A percentile compares a stretch with the other conserved stretches of the same genome.
Evolutionary conservation across 2,329 filamentous ascomycete genomes (phyloP).

Genomic region (Colletotrichum noveboracense): DNA sequence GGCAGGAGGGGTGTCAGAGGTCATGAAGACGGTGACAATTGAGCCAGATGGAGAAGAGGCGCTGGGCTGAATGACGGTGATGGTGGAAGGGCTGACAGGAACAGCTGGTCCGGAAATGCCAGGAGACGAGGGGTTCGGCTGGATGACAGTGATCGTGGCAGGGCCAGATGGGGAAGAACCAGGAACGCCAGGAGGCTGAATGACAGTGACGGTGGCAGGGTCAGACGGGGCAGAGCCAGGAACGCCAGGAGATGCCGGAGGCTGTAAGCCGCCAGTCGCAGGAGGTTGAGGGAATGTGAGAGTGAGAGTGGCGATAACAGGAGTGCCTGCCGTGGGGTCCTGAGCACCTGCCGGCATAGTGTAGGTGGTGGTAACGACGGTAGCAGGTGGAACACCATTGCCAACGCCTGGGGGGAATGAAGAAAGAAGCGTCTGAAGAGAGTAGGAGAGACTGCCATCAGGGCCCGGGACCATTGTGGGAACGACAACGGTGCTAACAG

Average conservation of each 20-base stretch:
- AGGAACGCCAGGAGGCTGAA: neutral
- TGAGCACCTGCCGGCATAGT: conserved; percentile 31
- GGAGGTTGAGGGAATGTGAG: conserved; percentile 4
- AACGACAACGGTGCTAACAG: conserved; percentile 1
- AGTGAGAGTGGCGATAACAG: conserved; percentile 27
- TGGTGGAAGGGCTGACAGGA: neutral
- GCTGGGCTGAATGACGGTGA: neutral
- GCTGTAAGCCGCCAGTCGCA: neutral
- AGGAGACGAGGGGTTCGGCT: neutral
- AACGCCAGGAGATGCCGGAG: neutral
- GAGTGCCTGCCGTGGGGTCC: neutral
- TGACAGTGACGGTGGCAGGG: neutral
- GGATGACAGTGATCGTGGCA: neutral
- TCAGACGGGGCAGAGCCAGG: neutral
- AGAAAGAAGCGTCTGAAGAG: conserved; percentile 33
- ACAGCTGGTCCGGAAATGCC: neutral
- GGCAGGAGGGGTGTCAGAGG: neutral
- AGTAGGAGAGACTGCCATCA: conserved; percentile 35
- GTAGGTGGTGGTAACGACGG: conserved; percentile 24
- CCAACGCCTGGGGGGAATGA: conserved; percentile 27
- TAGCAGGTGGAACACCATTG: neutral
- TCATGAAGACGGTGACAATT: neutral
- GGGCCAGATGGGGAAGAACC: neutral
- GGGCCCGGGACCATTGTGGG: conserved; percentile 27
- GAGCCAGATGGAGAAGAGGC: neutral